A percentile compares a stretch with the other conserved stretches of the same genome.
Conservation (phyloP, 2,329 filamentous ascomycete species). For the Pseudonectria foliicola region DNA sequence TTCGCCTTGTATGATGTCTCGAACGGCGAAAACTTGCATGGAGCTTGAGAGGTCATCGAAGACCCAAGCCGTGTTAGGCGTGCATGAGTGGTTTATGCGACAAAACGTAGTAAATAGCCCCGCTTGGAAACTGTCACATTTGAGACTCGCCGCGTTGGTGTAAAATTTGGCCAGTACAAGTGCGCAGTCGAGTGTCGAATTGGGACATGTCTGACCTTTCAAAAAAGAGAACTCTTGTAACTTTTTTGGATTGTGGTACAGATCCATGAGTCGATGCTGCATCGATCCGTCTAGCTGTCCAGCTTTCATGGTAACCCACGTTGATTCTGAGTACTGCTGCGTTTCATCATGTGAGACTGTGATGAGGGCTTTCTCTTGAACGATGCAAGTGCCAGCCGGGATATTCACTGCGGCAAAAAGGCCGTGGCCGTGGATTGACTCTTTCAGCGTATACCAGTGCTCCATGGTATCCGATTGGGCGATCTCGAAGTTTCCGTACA, state of each 20-base stretch:
- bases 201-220: conserved; percentile 2
- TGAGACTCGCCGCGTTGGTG: conserved; percentile 8
- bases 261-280: conserved; percentile 1
- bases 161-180: conserved; percentile 7
- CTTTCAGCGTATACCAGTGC: conserved; percentile 1
- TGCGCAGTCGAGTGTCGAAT: conserved; percentile 3
- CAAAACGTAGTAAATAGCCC: conserved; percentile 7
- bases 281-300: conserved; percentile 1
- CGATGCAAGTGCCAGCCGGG: conserved; percentile 6
- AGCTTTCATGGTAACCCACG: conserved; percentile 3
- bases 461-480: too few relatives aligned
- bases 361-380: conserved; percentile 5
- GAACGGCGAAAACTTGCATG: conserved; percentile 8
- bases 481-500: too few relatives aligned
- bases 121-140: conserved; percentile 3
- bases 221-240: conserved; percentile 4
- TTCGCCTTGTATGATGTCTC: conserved; percentile 6
- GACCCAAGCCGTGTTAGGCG: conserved; percentile 6
- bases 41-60: conserved; percentile 4
- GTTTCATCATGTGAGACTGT: conserved; percentile 5
- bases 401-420: conserved; percentile 2
- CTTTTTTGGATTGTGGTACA: conserved; percentile 8
- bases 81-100: conserved; percentile 8
- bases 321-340: conserved; percentile 2
- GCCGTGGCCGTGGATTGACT: conserved; percentile 4